Evolutionary conservation across 2,329 filamentous ascomycete genomes (phyloP).

Genomic region (Leptographium lundbergii): DNA sequence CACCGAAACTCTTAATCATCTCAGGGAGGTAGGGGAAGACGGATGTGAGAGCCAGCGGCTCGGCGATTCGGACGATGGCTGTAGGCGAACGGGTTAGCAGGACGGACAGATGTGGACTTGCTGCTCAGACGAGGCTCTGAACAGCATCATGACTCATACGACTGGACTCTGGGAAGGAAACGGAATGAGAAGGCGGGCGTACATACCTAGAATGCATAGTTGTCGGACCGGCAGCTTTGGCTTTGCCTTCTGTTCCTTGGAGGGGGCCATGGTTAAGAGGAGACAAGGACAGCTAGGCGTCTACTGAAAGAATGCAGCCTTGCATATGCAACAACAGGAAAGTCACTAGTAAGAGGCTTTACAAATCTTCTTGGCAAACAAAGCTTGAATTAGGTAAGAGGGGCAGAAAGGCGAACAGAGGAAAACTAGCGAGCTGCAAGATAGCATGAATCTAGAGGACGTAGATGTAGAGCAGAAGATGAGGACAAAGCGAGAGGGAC

Average conservation of each 20-base stretch:
- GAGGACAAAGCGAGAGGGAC: background rate
- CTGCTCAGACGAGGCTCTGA: background rate
- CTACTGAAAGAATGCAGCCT: background rate
- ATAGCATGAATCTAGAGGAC: no score
- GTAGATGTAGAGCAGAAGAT: background rate
- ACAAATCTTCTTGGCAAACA: background rate
- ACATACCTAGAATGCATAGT: constrained; percentile 60
- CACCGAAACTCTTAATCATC: constrained; percentile 71
- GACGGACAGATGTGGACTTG: background rate
- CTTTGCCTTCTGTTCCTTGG: constrained; percentile 16
- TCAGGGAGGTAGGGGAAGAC: constrained; percentile 62
- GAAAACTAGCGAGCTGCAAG: background rate
- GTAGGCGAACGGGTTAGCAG: constrained; percentile 6
- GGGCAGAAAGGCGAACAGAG: background rate
- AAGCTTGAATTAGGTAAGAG: background rate
- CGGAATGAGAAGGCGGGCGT: no score
- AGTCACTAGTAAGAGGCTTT: background rate
- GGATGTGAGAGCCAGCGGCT: constrained; percentile 60
- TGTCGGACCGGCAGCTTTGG: constrained; percentile 65
- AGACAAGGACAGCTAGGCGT: background rate
- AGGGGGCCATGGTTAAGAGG: constrained; percentile 6
- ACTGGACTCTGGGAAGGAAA: background rate
- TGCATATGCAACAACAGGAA: background rate
- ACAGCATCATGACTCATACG: background rate
- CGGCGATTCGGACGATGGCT: constrained; percentile 70